These are phyloP conservation scores for Marsdenia floribunda DNA, from an alignment of 257 asterid species.

Conservation along the genomic window DNA sequence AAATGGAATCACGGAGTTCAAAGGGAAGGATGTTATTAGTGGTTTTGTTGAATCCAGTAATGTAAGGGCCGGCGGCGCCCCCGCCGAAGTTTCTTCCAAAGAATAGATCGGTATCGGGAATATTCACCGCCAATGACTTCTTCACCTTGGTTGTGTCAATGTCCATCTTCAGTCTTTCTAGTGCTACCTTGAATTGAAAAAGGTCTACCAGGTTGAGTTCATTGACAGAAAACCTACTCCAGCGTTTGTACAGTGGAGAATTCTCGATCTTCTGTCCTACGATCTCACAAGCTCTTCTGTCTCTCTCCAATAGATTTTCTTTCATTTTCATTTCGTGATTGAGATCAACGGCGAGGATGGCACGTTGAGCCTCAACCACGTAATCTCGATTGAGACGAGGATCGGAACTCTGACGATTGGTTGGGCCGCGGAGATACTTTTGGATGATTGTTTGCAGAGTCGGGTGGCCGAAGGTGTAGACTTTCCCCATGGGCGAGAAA, in stretches of 20 bases:
- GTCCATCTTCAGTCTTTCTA: constrained; percentile 15
- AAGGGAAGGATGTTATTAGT: too few relatives aligned
- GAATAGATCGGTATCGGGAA: neutral
- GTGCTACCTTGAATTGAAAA: constrained; percentile 5
- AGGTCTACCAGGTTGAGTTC: constrained; percentile 24
- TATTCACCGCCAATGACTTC: neutral
- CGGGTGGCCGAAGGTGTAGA: constrained; percentile 40
- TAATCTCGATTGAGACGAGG: constrained; percentile 14
- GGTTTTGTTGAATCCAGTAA: neutral
- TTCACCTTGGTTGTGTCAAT: constrained; percentile 7
- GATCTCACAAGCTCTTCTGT: neutral
- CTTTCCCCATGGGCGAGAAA: constrained; percentile 36
- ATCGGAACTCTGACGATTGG: neutral
- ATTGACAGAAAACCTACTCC: constrained; percentile 35
- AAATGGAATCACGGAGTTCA: too few relatives aligned
- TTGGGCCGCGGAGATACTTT: constrained; percentile 2
- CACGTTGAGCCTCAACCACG: neutral
- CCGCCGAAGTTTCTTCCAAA: neutral
- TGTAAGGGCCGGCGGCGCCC: neutral
- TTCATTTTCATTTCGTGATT: constrained; percentile 17
- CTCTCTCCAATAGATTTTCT: neutral
- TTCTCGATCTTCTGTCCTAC: neutral
- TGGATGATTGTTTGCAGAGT: constrained; percentile 26
- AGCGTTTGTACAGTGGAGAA: constrained; percentile 14
- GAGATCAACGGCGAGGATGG: constrained; percentile 17